Percentiles rank a stretch among this genome's conserved stretches.
These are phyloP conservation scores for Acmispon strigosus DNA, from an alignment of 306 rosid species.

Conservation along the genomic window DNA sequence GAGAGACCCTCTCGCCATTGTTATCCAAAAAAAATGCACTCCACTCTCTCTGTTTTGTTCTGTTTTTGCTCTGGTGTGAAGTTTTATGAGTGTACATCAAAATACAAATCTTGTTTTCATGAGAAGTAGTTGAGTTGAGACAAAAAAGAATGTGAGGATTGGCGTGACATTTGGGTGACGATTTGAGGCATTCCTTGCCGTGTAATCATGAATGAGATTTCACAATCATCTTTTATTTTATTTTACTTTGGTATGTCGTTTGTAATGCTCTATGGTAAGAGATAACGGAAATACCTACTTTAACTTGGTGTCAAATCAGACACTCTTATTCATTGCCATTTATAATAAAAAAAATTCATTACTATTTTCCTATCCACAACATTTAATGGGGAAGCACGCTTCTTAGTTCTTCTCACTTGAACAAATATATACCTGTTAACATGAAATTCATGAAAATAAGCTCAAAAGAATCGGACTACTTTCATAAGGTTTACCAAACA, in stretches of 20 bases:
- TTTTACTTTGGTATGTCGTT: too few relatives aligned
- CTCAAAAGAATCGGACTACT: too few relatives aligned
- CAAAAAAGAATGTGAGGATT: constrained; percentile 25
- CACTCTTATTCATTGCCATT: too few relatives aligned
- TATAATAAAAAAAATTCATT: too few relatives aligned
- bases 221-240: neutral
- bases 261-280: too few relatives aligned
- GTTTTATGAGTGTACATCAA: neutral
- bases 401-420: too few relatives aligned
- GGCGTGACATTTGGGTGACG: neutral
- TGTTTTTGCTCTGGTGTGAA: neutral
- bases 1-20: constrained; percentile 70
- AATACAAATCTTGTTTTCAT: neutral
- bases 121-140: neutral
- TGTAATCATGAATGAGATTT: constrained; percentile 17
- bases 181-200: constrained; percentile 4
- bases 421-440: too few relatives aligned
- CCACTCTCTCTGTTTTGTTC: constrained; percentile 10
- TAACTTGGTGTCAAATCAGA: neutral
- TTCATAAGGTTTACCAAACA: too few relatives aligned
- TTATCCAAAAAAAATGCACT: constrained; percentile 8
- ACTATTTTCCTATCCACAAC: too few relatives aligned
- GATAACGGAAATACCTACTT: neutral
- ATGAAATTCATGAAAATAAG: too few relatives aligned
- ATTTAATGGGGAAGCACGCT: too few relatives aligned